Percentiles rank a stretch among this genome's conserved stretches.
These are phyloP conservation scores for Colletotrichum cuscutae DNA, from an alignment of 2,329 filamentous ascomycete genomes.

Conservation along the genomic window DNA sequence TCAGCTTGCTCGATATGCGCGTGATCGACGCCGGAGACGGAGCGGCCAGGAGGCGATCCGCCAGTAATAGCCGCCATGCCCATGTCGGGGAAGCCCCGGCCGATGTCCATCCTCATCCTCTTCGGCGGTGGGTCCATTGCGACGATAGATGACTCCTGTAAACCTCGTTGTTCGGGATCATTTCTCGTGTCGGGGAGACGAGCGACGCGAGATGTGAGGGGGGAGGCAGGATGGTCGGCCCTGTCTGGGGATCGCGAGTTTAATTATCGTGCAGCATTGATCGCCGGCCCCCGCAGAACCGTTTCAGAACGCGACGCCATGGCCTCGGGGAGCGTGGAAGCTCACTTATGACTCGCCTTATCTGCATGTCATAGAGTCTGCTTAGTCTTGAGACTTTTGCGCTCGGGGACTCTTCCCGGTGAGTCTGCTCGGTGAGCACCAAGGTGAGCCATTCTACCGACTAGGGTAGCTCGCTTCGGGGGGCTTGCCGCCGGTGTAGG, in stretches of 20 bases:
- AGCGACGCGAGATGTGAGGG: conserved; percentile 7
- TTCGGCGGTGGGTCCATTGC: conserved; percentile 32
- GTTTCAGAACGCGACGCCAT: conserved; percentile 31
- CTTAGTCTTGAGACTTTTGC: neutral
- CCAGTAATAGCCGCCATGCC: neutral
- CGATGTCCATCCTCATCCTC: conserved; percentile 33
- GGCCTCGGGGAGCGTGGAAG: conserved; percentile 4
- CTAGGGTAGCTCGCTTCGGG: neutral
- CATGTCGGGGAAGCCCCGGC: conserved; percentile 33
- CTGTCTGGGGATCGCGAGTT: conserved; percentile 15
- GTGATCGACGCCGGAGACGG: conserved; percentile 11
- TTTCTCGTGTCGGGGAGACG: conserved; percentile 28
- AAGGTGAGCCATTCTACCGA: neutral
- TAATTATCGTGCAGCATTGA: conserved; percentile 25
- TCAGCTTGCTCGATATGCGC: conserved; percentile 16
- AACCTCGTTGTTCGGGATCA: conserved; percentile 9
- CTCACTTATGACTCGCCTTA: conserved; percentile 2
- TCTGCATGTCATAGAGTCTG: conserved; percentile 18
- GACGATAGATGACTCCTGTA: conserved; percentile 5
- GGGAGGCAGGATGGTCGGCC: neutral
- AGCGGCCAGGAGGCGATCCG: conserved; percentile 15
- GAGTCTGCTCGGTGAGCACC: neutral
- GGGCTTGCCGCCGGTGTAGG: neutral
- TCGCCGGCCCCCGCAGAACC: conserved; percentile 19
- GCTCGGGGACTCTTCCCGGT: conserved; percentile 23